Base-by-base conservation (phyloP, 768 basidiomycete species). In the Clavulina sp. region DNA sequence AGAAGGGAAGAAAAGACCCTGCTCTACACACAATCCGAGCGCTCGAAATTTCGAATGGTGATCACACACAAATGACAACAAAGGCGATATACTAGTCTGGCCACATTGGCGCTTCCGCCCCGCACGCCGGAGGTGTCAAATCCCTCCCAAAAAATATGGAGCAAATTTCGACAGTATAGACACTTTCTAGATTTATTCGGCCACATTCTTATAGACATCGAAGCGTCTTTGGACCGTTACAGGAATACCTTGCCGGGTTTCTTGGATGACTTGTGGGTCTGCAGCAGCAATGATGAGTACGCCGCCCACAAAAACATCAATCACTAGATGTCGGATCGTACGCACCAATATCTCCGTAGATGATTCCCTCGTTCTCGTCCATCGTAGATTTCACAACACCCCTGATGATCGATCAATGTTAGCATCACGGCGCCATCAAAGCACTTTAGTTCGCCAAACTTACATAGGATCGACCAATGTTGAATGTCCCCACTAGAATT, bases 211-310 rank as follows among this genome's bases (percentile, higher is more conserved):
- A 61, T 96, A 97, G 40, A 95, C 86, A 66, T 93, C 92, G 60
- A 93, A 95, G 49, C 92, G 75, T 51, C 91, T 69, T 65, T 97
- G 93, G 31, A 67, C 73, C 0, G 86, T 89, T n/a, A 97, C 87
- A 4, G 93, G 93, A 47, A 97, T 87, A 2, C 83, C 84, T 47
- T 74, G 70, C 40, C 92, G 74, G 4, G 86, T 79, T 1, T 78
- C 75, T 38, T 72, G 60, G 55, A 89, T 68, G 43, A 69, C 63
- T 56, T 76, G 65, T 5, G 87, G 77, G 58, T 80, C 80, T 81
- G 61, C 21, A 66, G 13, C 19, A 7, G 19, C 4, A 5, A 6
- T 41, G 36, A 49, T 34, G 40, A 21, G 7, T 9, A 28, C 43
- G 13, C 9, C 26, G 24, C 13, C 43, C 0, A 24, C 26, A 70